These are phyloP conservation scores for Chlamydomonas reinhardtii DNA, from an alignment of 163 green algal species.

Conservation along the genomic window DNA sequence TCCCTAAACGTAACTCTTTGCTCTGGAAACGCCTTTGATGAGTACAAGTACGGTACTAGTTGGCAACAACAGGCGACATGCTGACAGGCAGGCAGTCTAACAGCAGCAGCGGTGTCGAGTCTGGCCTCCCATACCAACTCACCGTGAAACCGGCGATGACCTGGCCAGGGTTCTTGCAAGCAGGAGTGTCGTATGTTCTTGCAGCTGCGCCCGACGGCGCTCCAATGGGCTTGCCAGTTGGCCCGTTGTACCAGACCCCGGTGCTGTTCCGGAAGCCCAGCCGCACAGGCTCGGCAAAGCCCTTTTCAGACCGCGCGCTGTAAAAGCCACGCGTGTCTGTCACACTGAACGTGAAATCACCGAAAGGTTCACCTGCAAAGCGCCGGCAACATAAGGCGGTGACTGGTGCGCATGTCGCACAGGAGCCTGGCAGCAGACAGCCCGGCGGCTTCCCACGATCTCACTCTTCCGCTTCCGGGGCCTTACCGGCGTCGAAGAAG, in stretches of 20 bases:
- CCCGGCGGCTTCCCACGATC: no score
- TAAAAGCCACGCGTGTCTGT: not conserved
- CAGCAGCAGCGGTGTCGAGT: no score
- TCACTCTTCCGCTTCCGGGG: not conserved
- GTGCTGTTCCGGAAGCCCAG: conserved; percentile 23
- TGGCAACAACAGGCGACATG: no score
- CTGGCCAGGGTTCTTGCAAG: not conserved
- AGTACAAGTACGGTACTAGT: no score
- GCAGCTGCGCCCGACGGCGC: no score
- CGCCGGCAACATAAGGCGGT: not conserved
- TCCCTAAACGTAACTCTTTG: no score
- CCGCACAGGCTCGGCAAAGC: conserved; percentile 19
- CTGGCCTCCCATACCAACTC: no score
- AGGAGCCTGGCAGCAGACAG: no score
- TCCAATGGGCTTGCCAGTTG: not conserved
- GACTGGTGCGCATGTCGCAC: no score
- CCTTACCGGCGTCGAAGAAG: conserved; percentile 21
- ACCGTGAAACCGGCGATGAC: not conserved
- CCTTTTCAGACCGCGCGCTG: not conserved
- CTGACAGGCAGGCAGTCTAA: not conserved
- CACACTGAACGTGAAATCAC: not conserved
- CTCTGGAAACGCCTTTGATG: no score
- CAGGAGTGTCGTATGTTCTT: not conserved
- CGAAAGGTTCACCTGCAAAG: not conserved
- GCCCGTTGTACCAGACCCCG: not conserved